Conservation (phyloP, 2,329 filamentous ascomycete genomes). For the Pyricularia sp. region DNA sequence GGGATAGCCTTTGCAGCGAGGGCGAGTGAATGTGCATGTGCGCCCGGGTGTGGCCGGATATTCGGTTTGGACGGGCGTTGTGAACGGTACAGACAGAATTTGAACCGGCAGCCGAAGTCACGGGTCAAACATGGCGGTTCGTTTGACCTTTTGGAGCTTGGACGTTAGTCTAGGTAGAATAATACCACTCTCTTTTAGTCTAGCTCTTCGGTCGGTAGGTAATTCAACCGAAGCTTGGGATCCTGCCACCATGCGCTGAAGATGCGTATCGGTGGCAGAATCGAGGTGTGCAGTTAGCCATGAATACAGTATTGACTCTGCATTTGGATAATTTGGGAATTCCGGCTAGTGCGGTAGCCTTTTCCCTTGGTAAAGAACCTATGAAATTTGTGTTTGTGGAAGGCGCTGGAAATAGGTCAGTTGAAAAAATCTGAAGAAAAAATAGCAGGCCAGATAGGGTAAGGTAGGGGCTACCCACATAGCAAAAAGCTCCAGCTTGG, state of each 20-base stretch:
- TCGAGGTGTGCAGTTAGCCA: slow-evolving; percentile 1
- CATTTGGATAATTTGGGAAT: background rate
- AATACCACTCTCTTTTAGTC: background rate
- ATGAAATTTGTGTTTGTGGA: background rate
- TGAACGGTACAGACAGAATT: background rate
- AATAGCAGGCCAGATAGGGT: background rate
- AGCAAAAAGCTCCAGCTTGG: background rate
- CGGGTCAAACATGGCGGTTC: background rate
- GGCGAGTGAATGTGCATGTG: background rate
- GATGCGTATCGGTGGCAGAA: slow-evolving; percentile 2
- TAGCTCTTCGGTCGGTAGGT: background rate
- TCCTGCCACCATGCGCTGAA: background rate
- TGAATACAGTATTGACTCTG: background rate
- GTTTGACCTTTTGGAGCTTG: background rate
- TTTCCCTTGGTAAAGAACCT: background rate
- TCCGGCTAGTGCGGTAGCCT: background rate
- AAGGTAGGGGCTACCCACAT: background rate
- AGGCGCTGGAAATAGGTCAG: background rate
- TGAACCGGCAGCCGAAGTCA: background rate
- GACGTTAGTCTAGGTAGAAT: background rate
- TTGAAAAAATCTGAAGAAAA: background rate
- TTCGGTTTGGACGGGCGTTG: background rate
- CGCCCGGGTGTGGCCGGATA: background rate
- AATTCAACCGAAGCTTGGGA: slow-evolving; percentile 1
- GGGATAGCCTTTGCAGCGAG: slow-evolving; percentile 4